Conservation (phyloP, 73 alveolate genomes). For the Blepharisma japonicum region DNA sequence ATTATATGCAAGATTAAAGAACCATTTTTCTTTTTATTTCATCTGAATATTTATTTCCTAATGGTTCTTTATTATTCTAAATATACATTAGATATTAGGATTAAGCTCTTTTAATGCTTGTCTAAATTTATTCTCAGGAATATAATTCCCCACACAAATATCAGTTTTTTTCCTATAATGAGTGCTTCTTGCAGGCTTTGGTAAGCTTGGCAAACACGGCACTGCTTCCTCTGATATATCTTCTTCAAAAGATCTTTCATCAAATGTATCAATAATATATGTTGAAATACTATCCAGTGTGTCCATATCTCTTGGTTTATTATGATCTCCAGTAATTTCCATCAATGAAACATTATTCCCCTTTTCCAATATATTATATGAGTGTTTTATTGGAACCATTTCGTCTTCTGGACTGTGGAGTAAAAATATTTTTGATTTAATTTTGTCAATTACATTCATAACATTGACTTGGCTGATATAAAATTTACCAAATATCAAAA, state of each 20-base stretch:
- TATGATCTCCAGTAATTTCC: slow-evolving; percentile 19
- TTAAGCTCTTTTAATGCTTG: too few relatives aligned
- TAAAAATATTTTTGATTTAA: slow-evolving; percentile 47
- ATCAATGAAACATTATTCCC: slow-evolving; percentile 11
- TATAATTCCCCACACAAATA: too few relatives aligned
- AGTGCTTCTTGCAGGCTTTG: too few relatives aligned
- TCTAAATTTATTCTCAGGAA: too few relatives aligned
- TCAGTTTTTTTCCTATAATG: too few relatives aligned
- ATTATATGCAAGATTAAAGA: too few relatives aligned
- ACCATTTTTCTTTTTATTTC: too few relatives aligned
- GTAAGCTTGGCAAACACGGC: background rate
- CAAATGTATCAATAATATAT: background rate
- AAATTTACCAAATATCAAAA: slow-evolving; percentile 38
- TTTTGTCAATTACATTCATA: slow-evolving; percentile 29
- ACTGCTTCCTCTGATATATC: background rate
- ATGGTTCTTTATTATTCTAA: too few relatives aligned
- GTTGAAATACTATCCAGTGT: background rate
- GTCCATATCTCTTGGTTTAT: background rate
- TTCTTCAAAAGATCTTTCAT: slow-evolving; percentile 13
- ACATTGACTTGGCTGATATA: slow-evolving; percentile 35
- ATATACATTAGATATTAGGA: too few relatives aligned
- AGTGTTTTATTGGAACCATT: slow-evolving; percentile 60
- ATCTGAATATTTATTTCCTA: too few relatives aligned
- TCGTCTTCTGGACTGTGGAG: slow-evolving; percentile 66
- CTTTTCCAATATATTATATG: slow-evolving; percentile 25